Evolutionary conservation across 441 rosid species (phyloP), one percentile per base, ranked within the genome.

Genomic region (Oxalis stricta): DNA sequence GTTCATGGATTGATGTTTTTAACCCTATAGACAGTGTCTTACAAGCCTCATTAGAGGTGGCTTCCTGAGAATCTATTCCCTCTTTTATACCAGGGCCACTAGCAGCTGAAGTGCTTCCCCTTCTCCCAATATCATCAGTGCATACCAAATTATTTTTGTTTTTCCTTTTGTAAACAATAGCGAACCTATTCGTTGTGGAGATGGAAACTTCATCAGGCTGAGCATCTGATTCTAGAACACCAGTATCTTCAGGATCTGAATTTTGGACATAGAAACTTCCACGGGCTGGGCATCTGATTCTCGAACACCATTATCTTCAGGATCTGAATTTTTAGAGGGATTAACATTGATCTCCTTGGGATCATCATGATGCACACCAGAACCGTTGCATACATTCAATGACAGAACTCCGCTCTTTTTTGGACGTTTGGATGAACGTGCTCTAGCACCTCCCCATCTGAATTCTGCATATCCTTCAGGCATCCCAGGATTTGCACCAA

Each of bases 401-500:
- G 75, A 54, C 41, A 46, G 14, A 10, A 66, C 57, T 69, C 77
- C 82, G 52, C 76, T 69, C 38, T 68, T 55, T 69, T 70, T 82
- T 48, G 52, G 69, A 42, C 84, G 85, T 69, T 84, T 87, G 22
- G 73, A 49, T 41, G 87, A 69, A 38, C 99, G 96, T 30, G 79
- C 79, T 76, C 58, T 92, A 49, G 60, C 83, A 26, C 76, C 82
- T 66, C 94, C 99, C 99, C 99, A 92, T 59, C 63, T 82, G 52
- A 88, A 68, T 51, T 76, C 68, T 40, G 71, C 77, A 58, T 43
- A 65, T 46, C 74, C 76, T 44, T 65, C 61, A 13, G 59, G 53
- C 44, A 69, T 38, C 31, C 33, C 38, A 12, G 58, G 15, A 20
- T 50, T 61, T 24, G 44, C 51, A 52, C 60, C 51, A 52, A 18